phyloP scores from a whole-genome alignment of 495 filamentous ascomycete species.

The Penicillium tannophilum region DNA sequence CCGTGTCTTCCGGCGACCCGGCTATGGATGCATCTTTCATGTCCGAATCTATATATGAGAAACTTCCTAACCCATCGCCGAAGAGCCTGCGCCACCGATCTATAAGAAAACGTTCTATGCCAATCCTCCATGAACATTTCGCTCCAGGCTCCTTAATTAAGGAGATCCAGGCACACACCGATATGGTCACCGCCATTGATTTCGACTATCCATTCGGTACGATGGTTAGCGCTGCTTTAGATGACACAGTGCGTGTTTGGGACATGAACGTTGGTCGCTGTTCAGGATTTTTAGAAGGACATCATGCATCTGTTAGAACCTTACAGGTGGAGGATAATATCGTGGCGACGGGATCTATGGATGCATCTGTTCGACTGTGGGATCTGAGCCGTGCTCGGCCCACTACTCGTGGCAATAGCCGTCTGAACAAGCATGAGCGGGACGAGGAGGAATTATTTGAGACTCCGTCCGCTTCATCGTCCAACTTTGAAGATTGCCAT shows the following conservation, averaged over 20 bases:
- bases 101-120: slow-evolving; percentile 79
- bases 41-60: slow-evolving; percentile 97
- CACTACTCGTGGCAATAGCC: slow-evolving; percentile 52
- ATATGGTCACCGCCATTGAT: slow-evolving; percentile 87
- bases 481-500: slow-evolving; percentile 82
- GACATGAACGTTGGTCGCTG: slow-evolving; percentile 92
- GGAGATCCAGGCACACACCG: slow-evolving; percentile 84
- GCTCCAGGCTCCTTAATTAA: slow-evolving; percentile 87
- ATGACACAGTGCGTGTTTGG: slow-evolving; percentile 97
- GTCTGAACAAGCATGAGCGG: slow-evolving; percentile 65
- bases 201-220: slow-evolving; percentile 96
- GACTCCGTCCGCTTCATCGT: slow-evolving; percentile 58
- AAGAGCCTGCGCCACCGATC: slow-evolving; percentile 67
- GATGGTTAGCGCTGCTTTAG: slow-evolving; percentile 90
- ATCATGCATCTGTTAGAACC: slow-evolving; percentile 90
- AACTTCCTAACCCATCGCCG: slow-evolving; percentile 68
- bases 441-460: slow-evolving; percentile 63
- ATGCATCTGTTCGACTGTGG: slow-evolving; percentile 94
- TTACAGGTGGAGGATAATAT: slow-evolving; percentile 96
- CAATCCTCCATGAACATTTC: slow-evolving; percentile 94
- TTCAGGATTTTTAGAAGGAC: slow-evolving; percentile 86
- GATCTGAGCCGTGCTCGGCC: slow-evolving; percentile 76
- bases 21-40: slow-evolving; percentile 77
- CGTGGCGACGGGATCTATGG: slow-evolving; percentile 92
- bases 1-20: slow-evolving; percentile 51